Evolutionary conservation across 2,329 filamentous ascomycete genomes (phyloP).

Genomic region (Sclerotiophoma versabilis): DNA sequence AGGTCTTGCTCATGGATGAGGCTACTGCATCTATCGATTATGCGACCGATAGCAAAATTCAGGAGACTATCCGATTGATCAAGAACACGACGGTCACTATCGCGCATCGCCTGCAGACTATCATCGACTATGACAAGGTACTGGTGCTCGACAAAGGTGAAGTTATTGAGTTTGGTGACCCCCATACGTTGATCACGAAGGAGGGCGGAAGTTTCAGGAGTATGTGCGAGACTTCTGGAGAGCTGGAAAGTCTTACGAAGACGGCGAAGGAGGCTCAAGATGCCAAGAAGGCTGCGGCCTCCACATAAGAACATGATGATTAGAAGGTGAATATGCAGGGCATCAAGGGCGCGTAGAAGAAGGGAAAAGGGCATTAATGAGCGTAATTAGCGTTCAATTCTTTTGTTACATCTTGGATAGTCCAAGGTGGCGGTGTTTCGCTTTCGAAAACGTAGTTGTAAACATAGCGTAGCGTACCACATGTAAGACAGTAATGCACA

Average conservation of each 20-base stretch:
- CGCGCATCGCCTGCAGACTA: constrained; percentile 92
- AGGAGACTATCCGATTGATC: constrained; percentile 93
- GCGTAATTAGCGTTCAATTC: not conserved
- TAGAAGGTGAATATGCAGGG: not conserved
- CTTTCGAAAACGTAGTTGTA: not conserved
- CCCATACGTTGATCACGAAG: constrained; percentile 72
- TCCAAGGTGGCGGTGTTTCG: not conserved
- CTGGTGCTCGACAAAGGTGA: constrained; percentile 88
- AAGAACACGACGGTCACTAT: constrained; percentile 94
- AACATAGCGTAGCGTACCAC: not conserved
- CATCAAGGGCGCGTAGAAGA: not conserved
- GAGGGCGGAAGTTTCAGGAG: constrained; percentile 70
- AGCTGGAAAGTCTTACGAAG: constrained; percentile 62
- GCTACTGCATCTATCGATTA: constrained; percentile 98
- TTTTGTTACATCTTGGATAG: not conserved
- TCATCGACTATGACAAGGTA: constrained; percentile 98
- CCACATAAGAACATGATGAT: not conserved
- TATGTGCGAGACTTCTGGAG: constrained; percentile 74
- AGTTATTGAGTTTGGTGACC: constrained; percentile 90
- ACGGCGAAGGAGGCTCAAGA: constrained; percentile 61
- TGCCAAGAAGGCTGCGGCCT: constrained; percentile 12
- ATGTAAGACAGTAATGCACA: constrained; percentile 1
- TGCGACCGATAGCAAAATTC: constrained; percentile 92
- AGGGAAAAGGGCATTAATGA: not conserved
- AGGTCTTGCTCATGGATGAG: constrained; percentile 98